These are phyloP conservation scores for Mycothermus thermophilus DNA, from an alignment of 495 filamentous ascomycete species.

Conservation along the genomic window DNA sequence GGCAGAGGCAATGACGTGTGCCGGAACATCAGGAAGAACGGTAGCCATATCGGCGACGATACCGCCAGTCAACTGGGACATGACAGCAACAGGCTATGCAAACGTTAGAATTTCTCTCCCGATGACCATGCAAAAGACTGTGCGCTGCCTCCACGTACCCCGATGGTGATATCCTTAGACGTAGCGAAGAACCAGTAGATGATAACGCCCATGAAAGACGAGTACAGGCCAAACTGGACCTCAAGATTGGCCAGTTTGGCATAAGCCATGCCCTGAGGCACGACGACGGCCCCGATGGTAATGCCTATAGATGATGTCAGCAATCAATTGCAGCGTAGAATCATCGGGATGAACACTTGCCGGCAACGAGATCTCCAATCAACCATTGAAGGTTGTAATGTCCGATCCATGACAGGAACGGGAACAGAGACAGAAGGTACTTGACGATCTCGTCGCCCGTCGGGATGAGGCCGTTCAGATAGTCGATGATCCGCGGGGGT, in stretches of 20 bases:
- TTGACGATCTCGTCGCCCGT: constrained; percentile 33
- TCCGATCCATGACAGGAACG: constrained; percentile 75
- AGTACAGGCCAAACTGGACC: constrained; percentile 81
- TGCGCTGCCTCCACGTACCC: constrained; percentile 42
- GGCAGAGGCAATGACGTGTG: constrained; percentile 57
- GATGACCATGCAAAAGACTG: background rate
- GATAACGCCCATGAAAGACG: constrained; percentile 93
- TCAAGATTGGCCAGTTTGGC: constrained; percentile 66
- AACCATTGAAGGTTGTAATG: constrained; percentile 87
- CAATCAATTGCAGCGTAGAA: too few relatives aligned
- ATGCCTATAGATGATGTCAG: constrained; percentile 43
- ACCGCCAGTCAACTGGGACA: constrained; percentile 79
- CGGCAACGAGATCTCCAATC: constrained; percentile 75
- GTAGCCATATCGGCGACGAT: constrained; percentile 50
- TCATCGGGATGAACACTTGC: too few relatives aligned
- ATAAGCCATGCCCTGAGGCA: constrained; percentile 97
- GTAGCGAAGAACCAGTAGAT: constrained; percentile 99
- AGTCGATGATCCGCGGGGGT: constrained; percentile 63
- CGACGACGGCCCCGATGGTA: constrained; percentile 89
- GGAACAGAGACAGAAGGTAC: constrained; percentile 64
- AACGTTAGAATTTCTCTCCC: constrained; percentile 1
- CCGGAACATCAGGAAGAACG: constrained; percentile 42
- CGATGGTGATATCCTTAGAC: constrained; percentile 97
- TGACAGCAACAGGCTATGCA: constrained; percentile 76
- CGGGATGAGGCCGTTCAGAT: constrained; percentile 50